These are phyloP conservation scores for Leishmania mexicana DNA, from an alignment of 208 protist genomes.

Conservation along the genomic window DNA sequence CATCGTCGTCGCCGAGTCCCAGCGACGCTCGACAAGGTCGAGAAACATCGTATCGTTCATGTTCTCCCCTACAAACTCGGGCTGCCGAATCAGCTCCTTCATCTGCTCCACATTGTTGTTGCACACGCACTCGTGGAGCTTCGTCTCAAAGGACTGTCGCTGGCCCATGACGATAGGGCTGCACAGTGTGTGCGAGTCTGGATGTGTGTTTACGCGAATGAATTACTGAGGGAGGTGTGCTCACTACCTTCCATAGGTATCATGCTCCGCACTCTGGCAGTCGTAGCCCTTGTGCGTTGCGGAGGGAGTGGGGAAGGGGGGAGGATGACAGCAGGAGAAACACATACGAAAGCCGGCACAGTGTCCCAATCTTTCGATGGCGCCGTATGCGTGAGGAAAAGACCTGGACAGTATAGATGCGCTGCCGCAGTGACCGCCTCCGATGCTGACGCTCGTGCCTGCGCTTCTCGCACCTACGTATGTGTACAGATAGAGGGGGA, in stretches of 20 bases:
- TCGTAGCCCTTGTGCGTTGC: not conserved
- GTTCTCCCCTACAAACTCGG: slow-evolving; percentile 43
- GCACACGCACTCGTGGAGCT: slow-evolving; percentile 62
- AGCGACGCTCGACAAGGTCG: slow-evolving; percentile 58
- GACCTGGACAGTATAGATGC: not conserved
- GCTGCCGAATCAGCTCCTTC: slow-evolving; percentile 34
- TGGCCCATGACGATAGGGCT: slow-evolving; percentile 50
- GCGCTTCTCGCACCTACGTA: not conserved
- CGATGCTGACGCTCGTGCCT: not conserved
- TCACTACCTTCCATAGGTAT: not conserved
- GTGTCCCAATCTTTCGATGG: not conserved
- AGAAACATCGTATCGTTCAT: slow-evolving; percentile 61
- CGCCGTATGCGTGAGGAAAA: not conserved
- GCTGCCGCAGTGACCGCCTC: not conserved
- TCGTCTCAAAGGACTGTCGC: slow-evolving; percentile 40
- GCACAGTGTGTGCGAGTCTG: not conserved
- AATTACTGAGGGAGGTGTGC: not conserved
- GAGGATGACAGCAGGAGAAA: not conserved
- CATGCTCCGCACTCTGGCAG: not conserved
- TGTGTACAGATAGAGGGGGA: not conserved
- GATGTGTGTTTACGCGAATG: not conserved
- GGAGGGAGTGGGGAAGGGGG: not conserved
- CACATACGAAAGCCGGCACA: not conserved
- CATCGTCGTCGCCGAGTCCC: slow-evolving; percentile 49
- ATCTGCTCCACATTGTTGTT: slow-evolving; percentile 56